A percentile compares a stretch with the other conserved stretches of the same genome.
Conservation (phyloP, 495 filamentous ascomycete genomes). For the Staphylotrichum tortipilum region DNA sequence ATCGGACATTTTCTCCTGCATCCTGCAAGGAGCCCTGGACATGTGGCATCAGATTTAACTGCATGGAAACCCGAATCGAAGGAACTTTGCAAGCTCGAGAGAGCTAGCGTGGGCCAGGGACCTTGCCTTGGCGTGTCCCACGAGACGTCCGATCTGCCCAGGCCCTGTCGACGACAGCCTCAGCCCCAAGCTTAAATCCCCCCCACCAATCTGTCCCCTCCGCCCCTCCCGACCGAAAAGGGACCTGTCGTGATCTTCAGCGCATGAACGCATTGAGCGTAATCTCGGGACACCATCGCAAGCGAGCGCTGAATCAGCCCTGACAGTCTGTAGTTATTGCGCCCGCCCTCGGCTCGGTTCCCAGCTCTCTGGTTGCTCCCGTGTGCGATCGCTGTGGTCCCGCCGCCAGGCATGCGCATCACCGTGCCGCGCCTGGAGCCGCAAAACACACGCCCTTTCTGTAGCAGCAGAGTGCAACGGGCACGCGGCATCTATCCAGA, state of each 20-base stretch:
- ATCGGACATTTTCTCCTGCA: conserved; percentile 4
- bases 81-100: not conserved
- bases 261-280: conserved; percentile 29
- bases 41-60: not conserved
- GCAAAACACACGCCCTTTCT: too few relatives aligned
- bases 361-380: conserved; percentile 15
- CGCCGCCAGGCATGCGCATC: conserved; percentile 1
- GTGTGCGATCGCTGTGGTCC: conserved; percentile 21
- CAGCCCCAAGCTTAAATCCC: not conserved
- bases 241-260: not conserved
- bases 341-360: conserved; percentile 9
- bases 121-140: not conserved
- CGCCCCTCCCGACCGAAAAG: not conserved
- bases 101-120: not conserved
- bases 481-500: too few relatives aligned
- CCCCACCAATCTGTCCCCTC: not conserved
- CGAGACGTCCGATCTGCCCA: not conserved
- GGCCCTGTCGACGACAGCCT: not conserved
- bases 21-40: conserved; percentile 6
- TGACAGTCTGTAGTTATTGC: conserved; percentile 5
- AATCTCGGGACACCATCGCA: conserved; percentile 22
- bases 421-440: not conserved
- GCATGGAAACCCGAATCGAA: conserved; percentile 8
- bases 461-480: not conserved
- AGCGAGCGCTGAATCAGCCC: conserved; percentile 22